A percentile compares a stretch with the other conserved stretches of the same genome.
Conservation (phyloP, 352 stramenopile genomes). For the Globisporangium iwayamae region DNA sequence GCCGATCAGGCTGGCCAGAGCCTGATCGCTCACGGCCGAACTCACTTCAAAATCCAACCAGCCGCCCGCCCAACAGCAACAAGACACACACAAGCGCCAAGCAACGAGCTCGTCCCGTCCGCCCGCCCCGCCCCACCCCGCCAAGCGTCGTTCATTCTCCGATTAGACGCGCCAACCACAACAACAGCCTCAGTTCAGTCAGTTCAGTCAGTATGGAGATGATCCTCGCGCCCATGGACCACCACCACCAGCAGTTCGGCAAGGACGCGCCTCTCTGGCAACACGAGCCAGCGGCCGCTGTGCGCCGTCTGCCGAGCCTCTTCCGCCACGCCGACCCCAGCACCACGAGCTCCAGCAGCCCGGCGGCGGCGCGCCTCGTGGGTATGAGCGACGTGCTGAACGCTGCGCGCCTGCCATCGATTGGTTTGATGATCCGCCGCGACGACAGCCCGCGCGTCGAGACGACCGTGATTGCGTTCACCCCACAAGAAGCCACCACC, state of each 20-base stretch:
- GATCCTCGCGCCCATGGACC: slow-evolving; percentile 59
- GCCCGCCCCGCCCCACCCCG: not conserved
- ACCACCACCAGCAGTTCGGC: slow-evolving; percentile 31
- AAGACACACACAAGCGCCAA: no score
- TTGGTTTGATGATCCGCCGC: slow-evolving; percentile 64
- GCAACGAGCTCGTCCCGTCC: not conserved
- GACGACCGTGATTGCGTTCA: slow-evolving; percentile 3
- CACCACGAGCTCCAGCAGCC: slow-evolving; percentile 19
- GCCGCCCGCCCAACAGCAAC: not conserved
- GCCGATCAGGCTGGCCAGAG: not conserved
- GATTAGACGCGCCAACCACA: slow-evolving; percentile 14
- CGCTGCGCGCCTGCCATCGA: slow-evolving; percentile 46
- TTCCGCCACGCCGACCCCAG: slow-evolving; percentile 27
- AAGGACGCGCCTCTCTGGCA: slow-evolving; percentile 25
- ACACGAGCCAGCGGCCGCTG: slow-evolving; percentile 7
- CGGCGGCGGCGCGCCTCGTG: slow-evolving; percentile 34
- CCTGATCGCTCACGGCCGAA: slow-evolving; percentile 5
- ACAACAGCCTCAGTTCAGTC: not conserved
- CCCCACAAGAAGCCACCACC: slow-evolving; percentile 4
- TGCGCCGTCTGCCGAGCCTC: slow-evolving; percentile 51
- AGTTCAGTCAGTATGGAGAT: slow-evolving; percentile 40
- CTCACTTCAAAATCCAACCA: slow-evolving; percentile 17
- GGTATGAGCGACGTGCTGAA: slow-evolving; percentile 69
- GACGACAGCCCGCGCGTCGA: slow-evolving; percentile 26
- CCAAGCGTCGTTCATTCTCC: slow-evolving; percentile 17